A percentile compares a stretch with the other conserved stretches of the same genome.
Evolutionary conservation across 2,329 filamentous ascomycete genomes (phyloP).

Genomic region (Plectosphaerella plurivora): DNA sequence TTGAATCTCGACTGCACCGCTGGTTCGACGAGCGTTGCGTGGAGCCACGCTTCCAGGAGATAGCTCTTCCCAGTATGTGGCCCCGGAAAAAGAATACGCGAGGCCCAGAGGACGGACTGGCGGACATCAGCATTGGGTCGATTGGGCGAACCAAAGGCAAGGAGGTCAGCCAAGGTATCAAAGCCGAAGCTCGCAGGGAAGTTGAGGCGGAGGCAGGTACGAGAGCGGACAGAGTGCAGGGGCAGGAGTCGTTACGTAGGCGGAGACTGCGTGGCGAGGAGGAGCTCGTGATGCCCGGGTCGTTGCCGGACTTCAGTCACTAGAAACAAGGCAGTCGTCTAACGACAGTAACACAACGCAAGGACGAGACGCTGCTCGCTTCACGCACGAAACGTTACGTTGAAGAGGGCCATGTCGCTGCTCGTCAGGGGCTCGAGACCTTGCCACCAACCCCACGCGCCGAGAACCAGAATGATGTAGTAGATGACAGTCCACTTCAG

Average conservation of each 20-base stretch:
- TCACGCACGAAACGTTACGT: background rate
- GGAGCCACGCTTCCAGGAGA: constrained; percentile 82
- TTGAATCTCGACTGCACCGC: constrained; percentile 73
- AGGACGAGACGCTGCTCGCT: background rate
- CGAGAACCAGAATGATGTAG: constrained; percentile 70
- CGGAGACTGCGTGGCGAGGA: constrained; percentile 30
- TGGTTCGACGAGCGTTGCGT: constrained; percentile 89
- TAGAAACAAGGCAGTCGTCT: background rate
- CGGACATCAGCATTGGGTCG: constrained; percentile 37
- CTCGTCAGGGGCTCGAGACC: constrained; percentile 70
- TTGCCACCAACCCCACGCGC: constrained; percentile 67
- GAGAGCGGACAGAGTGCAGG: constrained; percentile 27
- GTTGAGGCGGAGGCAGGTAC: constrained; percentile 37
- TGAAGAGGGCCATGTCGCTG: constrained; percentile 45
- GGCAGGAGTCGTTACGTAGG: constrained; percentile 31
- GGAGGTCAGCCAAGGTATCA: constrained; percentile 45
- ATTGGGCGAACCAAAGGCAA: constrained; percentile 50
- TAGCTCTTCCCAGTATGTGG: constrained; percentile 78
- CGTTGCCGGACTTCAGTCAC: constrained; percentile 27
- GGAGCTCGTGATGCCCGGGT: constrained; percentile 42
- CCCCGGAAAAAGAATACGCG: constrained; percentile 79
- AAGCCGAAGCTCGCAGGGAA: constrained; percentile 46
- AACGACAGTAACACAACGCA: background rate
- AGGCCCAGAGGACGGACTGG: constrained; percentile 58
- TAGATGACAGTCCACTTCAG: constrained; percentile 69